These are phyloP conservation scores for Lenwebbia sp. DNA, from an alignment of 345 rosid species.

Conservation along the genomic window DNA sequence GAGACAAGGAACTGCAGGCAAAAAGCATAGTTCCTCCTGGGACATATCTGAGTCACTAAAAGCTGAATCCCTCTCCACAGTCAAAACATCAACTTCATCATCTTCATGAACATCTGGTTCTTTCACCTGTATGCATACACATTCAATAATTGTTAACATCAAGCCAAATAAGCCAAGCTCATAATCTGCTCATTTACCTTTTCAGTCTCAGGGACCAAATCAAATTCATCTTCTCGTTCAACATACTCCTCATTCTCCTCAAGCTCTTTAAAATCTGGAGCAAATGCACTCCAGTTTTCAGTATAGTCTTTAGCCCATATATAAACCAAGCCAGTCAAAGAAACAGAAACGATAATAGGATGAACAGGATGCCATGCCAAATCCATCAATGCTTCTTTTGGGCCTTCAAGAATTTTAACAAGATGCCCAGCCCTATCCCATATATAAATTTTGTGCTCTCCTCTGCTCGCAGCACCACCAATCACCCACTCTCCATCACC, in stretches of 20 bases:
- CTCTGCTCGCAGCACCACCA: slow-evolving; percentile 97
- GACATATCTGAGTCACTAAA: slow-evolving; percentile 97
- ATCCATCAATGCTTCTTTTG: slow-evolving; percentile 93
- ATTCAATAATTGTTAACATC: slow-evolving; percentile 4
- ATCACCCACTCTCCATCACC: slow-evolving; percentile 99
- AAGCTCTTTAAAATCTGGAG: slow-evolving; percentile 98
- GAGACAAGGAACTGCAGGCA: slow-evolving; percentile 87
- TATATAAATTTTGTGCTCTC: slow-evolving; percentile 97
- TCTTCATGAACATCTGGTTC: slow-evolving; percentile 76
- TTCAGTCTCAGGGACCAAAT: slow-evolving; percentile 81
- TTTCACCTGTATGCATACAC: slow-evolving; percentile 51
- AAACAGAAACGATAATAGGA: slow-evolving; percentile 87
- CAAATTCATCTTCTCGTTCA: slow-evolving; percentile 96
- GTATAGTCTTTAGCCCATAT: slow-evolving; percentile 99
- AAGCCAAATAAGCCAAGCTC: background rate
- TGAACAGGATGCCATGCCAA: slow-evolving; percentile 99
- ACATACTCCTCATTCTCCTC: slow-evolving; percentile 99
- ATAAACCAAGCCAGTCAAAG: slow-evolving; percentile 85
- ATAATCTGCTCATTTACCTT: slow-evolving; percentile 37
- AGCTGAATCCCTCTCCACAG: slow-evolving; percentile 60
- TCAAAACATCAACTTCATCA: slow-evolving; percentile 88
- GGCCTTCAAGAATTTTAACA: slow-evolving; percentile 98
- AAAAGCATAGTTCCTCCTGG: slow-evolving; percentile 83
- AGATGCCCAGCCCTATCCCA: slow-evolving; percentile 98
- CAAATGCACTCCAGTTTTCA: slow-evolving; percentile 99